phyloP scores from a whole-genome alignment of 2,329 filamentous ascomycete genomes.

The Cladorrhinum sp. region DNA sequence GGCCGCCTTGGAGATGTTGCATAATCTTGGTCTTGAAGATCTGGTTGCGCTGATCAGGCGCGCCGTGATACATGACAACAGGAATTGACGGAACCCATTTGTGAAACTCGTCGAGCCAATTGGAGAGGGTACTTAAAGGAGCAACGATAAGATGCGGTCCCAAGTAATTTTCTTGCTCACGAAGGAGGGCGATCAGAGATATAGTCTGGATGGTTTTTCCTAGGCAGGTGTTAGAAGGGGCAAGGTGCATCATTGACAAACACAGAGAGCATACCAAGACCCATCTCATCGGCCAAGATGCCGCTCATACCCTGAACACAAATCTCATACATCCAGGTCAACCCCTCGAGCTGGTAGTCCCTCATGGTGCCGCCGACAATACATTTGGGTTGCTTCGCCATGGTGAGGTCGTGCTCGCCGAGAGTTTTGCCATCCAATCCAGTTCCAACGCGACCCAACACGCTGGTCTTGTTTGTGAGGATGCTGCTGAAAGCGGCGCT shows the following conservation, averaged over 20 bases:
- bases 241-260: not conserved
- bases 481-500: conserved; percentile 61
- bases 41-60: conserved; percentile 69
- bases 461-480: conserved; percentile 61
- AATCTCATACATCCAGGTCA: conserved; percentile 93
- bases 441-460: conserved; percentile 59
- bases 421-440: conserved; percentile 58
- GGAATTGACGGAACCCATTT: conserved; percentile 89
- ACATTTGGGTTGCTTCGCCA: conserved; percentile 81
- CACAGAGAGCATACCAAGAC: conserved; percentile 56
- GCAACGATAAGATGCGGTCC: conserved; percentile 90
- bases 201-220: conserved; percentile 94
- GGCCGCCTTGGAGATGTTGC: conserved; percentile 60
- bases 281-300: conserved; percentile 93
- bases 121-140: conserved; percentile 85
- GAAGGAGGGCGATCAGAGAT: conserved; percentile 77
- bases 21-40: conserved; percentile 73
- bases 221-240: conserved; percentile 27
- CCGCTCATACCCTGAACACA: conserved; percentile 80
- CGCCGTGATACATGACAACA: conserved; percentile 87
- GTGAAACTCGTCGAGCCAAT: conserved; percentile 93
- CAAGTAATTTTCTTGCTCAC: conserved; percentile 77
- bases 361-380: conserved; percentile 88
- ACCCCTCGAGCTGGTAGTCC: conserved; percentile 87
- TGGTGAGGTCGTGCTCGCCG: conserved; percentile 65